phyloP scores from a whole-genome alignment of 108 stramenopile genomes.

The Nitzschia sp. region DNA sequence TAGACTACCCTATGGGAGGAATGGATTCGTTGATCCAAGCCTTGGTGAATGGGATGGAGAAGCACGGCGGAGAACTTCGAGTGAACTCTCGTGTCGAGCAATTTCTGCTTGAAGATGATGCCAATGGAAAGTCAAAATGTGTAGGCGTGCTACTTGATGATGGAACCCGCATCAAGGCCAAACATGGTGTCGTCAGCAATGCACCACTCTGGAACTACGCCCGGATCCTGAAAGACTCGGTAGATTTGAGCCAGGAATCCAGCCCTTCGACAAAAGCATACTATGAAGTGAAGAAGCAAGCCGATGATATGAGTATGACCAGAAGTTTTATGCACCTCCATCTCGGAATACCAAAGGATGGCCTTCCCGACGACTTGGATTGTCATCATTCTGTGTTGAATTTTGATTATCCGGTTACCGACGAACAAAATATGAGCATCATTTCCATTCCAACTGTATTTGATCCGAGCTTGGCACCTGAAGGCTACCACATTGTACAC shows the following conservation, averaged over 20 bases:
- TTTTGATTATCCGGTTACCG: conserved; percentile 63
- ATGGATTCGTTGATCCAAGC: conserved; percentile 83
- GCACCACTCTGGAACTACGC: conserved; percentile 87
- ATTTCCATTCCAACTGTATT: conserved; percentile 86
- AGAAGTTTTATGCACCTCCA: conserved; percentile 91
- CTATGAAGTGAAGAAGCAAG: conserved; percentile 46
- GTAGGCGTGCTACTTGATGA: conserved; percentile 65
- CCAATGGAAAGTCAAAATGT: conserved; percentile 35
- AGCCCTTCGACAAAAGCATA: conserved; percentile 28
- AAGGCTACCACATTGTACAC: conserved; percentile 88
- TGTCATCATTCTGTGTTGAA: conserved; percentile 87
- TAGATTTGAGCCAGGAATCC: background rate
- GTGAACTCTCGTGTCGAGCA: conserved; percentile 52
- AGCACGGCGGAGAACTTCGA: conserved; percentile 49
- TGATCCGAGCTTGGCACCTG: conserved; percentile 82
- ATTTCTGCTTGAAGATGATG: conserved; percentile 57
- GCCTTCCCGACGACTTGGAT: conserved; percentile 59
- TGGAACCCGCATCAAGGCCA: conserved; percentile 62
- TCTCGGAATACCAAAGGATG: conserved; percentile 79
- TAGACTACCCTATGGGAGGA: conserved; percentile 88
- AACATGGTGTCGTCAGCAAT: conserved; percentile 82
- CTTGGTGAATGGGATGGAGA: conserved; percentile 65
- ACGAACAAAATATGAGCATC: conserved; percentile 82
- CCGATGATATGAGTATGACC: conserved; percentile 68
- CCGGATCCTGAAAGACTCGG: conserved; percentile 59